Conservation (phyloP, 176 grass and related monocot species). For the Pontederia paniculata region DNA sequence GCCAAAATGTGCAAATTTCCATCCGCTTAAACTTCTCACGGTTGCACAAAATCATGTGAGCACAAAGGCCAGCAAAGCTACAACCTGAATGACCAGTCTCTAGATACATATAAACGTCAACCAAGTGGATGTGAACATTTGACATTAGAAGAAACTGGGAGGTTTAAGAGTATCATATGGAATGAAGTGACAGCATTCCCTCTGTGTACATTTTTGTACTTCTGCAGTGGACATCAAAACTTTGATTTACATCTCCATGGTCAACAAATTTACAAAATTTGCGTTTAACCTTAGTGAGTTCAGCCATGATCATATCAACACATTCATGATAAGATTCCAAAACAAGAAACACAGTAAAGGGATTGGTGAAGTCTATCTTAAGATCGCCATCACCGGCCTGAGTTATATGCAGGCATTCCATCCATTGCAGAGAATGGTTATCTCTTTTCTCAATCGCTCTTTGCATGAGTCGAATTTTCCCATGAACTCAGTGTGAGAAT, state of each 20-base stretch:
- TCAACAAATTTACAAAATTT: conserved; percentile 32
- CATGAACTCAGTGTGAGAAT: conserved; percentile 17
- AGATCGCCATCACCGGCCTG: conserved; percentile 1
- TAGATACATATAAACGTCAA: too few species aligned
- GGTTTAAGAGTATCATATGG: not conserved
- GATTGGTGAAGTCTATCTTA: conserved; percentile 38
- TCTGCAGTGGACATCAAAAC: conserved; percentile 27
- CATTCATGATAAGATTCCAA: conserved; percentile 13
- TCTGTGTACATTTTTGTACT: conserved; percentile 51
- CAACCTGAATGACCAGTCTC: too few species aligned
- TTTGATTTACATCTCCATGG: conserved; percentile 34
- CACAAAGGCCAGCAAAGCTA: too few species aligned
- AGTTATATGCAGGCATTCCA: conserved; percentile 54
- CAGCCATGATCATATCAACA: conserved; percentile 4
- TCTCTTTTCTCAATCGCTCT: conserved; percentile 21
- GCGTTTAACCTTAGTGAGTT: conserved; percentile 27
- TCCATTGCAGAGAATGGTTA: conserved; percentile 50
- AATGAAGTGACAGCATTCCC: conserved; percentile 59
- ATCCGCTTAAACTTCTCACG: too few species aligned
- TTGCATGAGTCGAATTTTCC: conserved; percentile 26
- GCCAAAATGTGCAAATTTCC: too few species aligned
- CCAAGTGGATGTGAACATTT: too few species aligned
- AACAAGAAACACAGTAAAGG: conserved; percentile 22
- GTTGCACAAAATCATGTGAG: too few species aligned
- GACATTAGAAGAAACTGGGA: too few species aligned